Evolutionary conservation across 2,329 filamentous ascomycete species (phyloP).

Genomic region (Colletotrichum paranaense): DNA sequence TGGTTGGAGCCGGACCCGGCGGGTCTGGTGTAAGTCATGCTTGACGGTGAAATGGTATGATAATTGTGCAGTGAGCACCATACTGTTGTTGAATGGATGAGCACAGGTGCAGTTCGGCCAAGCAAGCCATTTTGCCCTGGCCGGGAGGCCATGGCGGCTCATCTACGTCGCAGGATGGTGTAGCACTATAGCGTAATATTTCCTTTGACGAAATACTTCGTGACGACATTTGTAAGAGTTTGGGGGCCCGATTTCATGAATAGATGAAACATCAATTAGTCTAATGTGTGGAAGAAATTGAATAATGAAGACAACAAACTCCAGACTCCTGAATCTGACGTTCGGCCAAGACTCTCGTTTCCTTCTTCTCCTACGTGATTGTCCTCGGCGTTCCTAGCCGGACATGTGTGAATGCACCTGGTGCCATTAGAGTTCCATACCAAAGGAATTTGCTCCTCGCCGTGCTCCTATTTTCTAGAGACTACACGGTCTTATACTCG

Average conservation of each 20-base stretch:
- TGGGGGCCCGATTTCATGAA: not conserved
- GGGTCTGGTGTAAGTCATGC: not conserved
- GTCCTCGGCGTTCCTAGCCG: slow-evolving; percentile 7
- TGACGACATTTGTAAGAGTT: not conserved
- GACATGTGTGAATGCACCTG: not conserved
- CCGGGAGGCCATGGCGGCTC: not conserved
- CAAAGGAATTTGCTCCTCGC: not conserved
- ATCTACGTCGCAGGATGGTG: not conserved
- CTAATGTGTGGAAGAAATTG: slow-evolving; percentile 17
- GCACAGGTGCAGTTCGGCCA: not conserved
- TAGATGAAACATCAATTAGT: slow-evolving; percentile 16
- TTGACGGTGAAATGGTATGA: not conserved
- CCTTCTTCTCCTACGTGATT: not conserved
- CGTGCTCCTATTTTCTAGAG: not conserved
- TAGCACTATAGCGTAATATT: not conserved
- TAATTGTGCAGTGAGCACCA: too few relatives aligned
- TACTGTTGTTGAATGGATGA: not conserved
- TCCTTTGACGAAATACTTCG: not conserved
- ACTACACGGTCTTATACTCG: not conserved
- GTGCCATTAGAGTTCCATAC: slow-evolving; percentile 15
- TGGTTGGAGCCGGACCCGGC: slow-evolving; percentile 11
- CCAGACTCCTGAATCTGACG: slow-evolving; percentile 25
- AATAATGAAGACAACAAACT: slow-evolving; percentile 6
- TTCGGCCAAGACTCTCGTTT: not conserved
- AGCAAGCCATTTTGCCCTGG: not conserved